phyloP scores from a whole-genome alignment of 1,284 basidiomycete genomes.

The Cryptococcus wingfieldii region DNA sequence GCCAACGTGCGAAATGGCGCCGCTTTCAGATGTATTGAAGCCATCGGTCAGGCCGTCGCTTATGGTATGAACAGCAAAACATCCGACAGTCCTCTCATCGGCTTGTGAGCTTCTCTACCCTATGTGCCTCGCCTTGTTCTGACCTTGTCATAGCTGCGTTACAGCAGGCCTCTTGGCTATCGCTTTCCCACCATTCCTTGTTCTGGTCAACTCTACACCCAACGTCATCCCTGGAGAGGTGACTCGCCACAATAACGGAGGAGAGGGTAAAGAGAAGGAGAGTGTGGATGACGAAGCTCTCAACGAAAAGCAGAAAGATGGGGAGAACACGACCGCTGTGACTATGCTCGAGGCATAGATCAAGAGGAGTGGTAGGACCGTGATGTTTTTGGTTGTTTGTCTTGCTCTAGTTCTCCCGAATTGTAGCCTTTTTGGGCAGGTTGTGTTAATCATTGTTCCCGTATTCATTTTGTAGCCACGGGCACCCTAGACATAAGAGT shows the following conservation, averaged over 20 bases:
- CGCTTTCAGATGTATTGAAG: constrained; percentile 20
- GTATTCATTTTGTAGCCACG: too few species aligned
- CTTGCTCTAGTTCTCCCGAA: too few species aligned
- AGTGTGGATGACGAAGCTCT: background rate
- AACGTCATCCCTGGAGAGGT: constrained; percentile 18
- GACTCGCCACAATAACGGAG: too few species aligned
- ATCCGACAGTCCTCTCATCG: constrained; percentile 15
- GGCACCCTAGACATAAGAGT: too few species aligned
- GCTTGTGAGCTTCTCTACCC: constrained; percentile 5
- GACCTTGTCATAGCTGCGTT: constrained; percentile 11
- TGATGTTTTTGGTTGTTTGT: too few species aligned
- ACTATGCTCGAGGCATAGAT: too few species aligned
- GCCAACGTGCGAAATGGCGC: constrained; percentile 19
- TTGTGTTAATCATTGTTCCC: too few species aligned
- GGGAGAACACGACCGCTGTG: too few species aligned
- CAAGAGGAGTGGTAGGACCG: too few species aligned
- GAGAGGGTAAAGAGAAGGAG: background rate
- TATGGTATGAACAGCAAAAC: constrained; percentile 25
- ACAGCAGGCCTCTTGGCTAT: constrained; percentile 18
- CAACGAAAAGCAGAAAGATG: background rate
- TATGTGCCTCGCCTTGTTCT: too few species aligned
- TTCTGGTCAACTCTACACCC: constrained; percentile 20
- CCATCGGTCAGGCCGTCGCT: constrained; percentile 22
- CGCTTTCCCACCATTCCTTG: constrained; percentile 10
- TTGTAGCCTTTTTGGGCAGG: too few species aligned